A percentile compares a stretch with the other conserved stretches of the same genome.
Conservation (phyloP, 331 rosid genomes). For the Arachis monticola region DNA sequence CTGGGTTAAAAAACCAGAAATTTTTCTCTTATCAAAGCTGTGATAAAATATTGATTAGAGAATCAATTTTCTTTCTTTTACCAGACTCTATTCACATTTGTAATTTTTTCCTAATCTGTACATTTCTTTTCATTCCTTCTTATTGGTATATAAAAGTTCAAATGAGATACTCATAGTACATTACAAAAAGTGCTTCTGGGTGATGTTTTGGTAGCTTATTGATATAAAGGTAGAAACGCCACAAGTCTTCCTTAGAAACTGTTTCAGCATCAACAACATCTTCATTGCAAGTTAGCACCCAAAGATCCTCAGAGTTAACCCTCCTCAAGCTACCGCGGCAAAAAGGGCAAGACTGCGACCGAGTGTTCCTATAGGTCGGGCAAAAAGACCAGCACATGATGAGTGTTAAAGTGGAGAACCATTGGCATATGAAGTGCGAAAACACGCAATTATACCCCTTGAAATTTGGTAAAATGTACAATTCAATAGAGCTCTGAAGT, state of each 20-base stretch:
- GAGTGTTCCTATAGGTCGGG: conserved; percentile 63
- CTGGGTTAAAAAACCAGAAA: conserved; percentile 50
- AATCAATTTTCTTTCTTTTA: conserved; percentile 35
- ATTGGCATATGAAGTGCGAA: background rate
- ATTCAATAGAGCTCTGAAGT: too few relatives aligned
- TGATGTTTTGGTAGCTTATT: conserved; percentile 86
- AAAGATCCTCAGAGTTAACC: conserved; percentile 91
- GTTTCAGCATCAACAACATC: conserved; percentile 93
- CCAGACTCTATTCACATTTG: conserved; percentile 79
- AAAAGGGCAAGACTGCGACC: conserved; percentile 91
- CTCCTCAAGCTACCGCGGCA: conserved; percentile 94
- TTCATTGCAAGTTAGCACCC: conserved; percentile 89
- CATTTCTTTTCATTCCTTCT: conserved; percentile 43
- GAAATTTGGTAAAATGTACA: too few relatives aligned
- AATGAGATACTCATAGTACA: conserved; percentile 82
- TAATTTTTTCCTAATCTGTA: conserved; percentile 55
- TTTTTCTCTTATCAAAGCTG: conserved; percentile 32
- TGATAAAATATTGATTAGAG: conserved; percentile 35
- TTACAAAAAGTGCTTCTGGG: conserved; percentile 90
- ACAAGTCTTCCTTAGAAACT: conserved; percentile 77
- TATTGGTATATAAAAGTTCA: conserved; percentile 42
- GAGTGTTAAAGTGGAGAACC: conserved; percentile 6
- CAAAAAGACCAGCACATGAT: conserved; percentile 24
- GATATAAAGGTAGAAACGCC: conserved; percentile 83
- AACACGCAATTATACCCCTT: too few relatives aligned